Percentiles rank a stretch among this genome's conserved stretches.
phyloP scores from a whole-genome alignment of 2,329 filamentous ascomycete species.

The Clonostachys chloroleuca region DNA sequence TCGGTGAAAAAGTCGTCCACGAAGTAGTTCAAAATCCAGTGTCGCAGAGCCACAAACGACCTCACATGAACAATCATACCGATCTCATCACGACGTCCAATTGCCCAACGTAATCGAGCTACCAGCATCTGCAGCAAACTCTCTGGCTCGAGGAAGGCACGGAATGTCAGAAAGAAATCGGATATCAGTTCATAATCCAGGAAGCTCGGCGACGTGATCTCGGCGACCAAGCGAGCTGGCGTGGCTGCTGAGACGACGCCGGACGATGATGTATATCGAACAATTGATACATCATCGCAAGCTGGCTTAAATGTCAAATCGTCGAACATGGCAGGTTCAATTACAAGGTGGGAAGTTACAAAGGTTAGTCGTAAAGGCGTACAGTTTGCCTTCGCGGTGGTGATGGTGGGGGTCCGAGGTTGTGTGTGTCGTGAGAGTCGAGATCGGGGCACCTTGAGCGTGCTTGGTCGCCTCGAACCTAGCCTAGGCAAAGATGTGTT shows the following conservation, averaged over 20 bases:
- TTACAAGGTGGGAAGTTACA: constrained; percentile 42
- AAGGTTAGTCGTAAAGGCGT: constrained; percentile 39
- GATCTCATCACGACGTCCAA: constrained; percentile 73
- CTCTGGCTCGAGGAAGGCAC: constrained; percentile 73
- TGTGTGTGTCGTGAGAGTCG: constrained; percentile 16
- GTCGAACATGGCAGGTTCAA: constrained; percentile 79
- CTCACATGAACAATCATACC: constrained; percentile 93
- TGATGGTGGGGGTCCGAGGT: constrained; percentile 10
- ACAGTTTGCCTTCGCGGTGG: constrained; percentile 27
- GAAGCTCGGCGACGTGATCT: constrained; percentile 94
- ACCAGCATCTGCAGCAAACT: constrained; percentile 82
- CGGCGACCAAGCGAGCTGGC: constrained; percentile 83
- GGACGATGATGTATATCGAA: constrained; percentile 70
- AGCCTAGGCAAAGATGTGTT: constrained; percentile 15
- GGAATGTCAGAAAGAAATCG: constrained; percentile 95
- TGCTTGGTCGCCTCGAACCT: constrained; percentile 27
- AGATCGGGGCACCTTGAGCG: constrained; percentile 28
- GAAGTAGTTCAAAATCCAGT: constrained; percentile 99
- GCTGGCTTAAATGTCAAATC: constrained; percentile 70
- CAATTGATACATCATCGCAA: constrained; percentile 75
- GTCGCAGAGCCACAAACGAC: constrained; percentile 89
- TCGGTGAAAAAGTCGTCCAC: constrained; percentile 86
- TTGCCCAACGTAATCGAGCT: constrained; percentile 81
- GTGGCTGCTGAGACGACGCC: constrained; percentile 84
- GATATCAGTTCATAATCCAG: constrained; percentile 96